Base-by-base conservation (phyloP, 148 eudicot species). In the Linanthus parryae region DNA sequence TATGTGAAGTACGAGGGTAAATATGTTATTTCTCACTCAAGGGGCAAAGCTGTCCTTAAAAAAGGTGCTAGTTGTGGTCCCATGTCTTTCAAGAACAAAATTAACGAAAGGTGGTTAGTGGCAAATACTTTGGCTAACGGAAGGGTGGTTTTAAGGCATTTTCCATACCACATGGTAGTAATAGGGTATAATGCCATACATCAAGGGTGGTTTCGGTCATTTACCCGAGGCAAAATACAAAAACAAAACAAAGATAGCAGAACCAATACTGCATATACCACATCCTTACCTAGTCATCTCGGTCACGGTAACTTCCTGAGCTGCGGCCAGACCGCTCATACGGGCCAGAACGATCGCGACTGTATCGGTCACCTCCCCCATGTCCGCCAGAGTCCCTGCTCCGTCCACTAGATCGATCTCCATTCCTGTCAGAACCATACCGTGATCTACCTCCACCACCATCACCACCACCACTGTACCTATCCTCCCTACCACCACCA, bases 331-430 rank as follows among this genome's bases (percentile, higher is more conserved):
- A n/a, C 28, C 95, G 86, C 14, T 86, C 92, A 59, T 91, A 91
- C 6, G 97, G 97, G 30, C 97, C 97, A 61, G 92, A 71, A 42
- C 98, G 95, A 49, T 91, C 97, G 70, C 97, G 98, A 34, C 62
- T 59, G 38, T 44, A 44, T 44, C 49, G 17, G 14, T 49, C 54
- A 3, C 29, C 25, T 0, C 33, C 33, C 5, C 52, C 52, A 13
- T 30, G 7, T 3, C 34, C 17, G n/a, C 28, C 33, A 64, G 73
- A 61, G 57, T 79, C 91, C 59, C 88, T 70, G 58, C 61, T 73
- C 27, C 85, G 76, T 14, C 89, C 90, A 23, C 94, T 65, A 54
- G 48, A 64, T 17, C 89, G 78, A 50, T 82, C 88, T 44, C 88
- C 88, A 68, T 73, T 74, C 50, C 97, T 76, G 52, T 86, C 95